A percentile compares a stretch with the other conserved stretches of the same genome.
Conservation (phyloP, 1,139 yeast species). For the Saccharomycopsis phalli region DNA sequence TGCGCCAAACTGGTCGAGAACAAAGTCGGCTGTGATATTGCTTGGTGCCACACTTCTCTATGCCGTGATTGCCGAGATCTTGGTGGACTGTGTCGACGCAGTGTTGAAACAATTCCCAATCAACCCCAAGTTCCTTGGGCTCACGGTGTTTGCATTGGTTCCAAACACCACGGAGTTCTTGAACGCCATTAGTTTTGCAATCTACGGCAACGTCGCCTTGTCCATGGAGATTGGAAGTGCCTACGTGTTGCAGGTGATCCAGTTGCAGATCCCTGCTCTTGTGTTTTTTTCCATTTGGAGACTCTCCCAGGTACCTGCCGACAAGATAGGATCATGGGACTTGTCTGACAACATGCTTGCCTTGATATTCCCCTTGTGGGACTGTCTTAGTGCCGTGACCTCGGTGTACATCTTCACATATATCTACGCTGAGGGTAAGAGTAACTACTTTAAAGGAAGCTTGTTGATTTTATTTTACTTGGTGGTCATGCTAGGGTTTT, state of each 20-base stretch:
- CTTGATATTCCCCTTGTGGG: conserved; percentile 92
- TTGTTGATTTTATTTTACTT: conserved; percentile 73
- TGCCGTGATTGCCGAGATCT: conserved; percentile 89
- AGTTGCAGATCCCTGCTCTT: conserved; percentile 86
- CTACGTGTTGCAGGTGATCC: conserved; percentile 92
- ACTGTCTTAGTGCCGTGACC: conserved; percentile 73
- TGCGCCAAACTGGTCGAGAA: conserved; percentile 94
- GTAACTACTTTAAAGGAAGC: conserved; percentile 92
- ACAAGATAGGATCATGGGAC: conserved; percentile 23
- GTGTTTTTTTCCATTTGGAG: conserved; percentile 66
- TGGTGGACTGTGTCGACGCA: conserved; percentile 89
- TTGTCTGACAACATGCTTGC: conserved; percentile 51
- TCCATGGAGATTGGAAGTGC: conserved; percentile 98
- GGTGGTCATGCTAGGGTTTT: conserved; percentile 76
- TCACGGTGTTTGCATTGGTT: conserved; percentile 89
- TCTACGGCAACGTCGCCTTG: conserved; percentile 90
- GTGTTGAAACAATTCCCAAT: conserved; percentile 71
- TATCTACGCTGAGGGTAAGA: conserved; percentile 93
- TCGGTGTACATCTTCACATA: conserved; percentile 88
- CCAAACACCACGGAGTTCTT: conserved; percentile 96
- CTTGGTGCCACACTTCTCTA: conserved; percentile 78
- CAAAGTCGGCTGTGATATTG: conserved; percentile 76
- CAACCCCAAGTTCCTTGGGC: conserved; percentile 83
- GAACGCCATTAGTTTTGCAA: conserved; percentile 94
- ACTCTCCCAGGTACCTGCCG: conserved; percentile 22